Evolutionary conservation across 257 asterid genomes (phyloP).

Genomic region (Marsdenia floribunda): DNA sequence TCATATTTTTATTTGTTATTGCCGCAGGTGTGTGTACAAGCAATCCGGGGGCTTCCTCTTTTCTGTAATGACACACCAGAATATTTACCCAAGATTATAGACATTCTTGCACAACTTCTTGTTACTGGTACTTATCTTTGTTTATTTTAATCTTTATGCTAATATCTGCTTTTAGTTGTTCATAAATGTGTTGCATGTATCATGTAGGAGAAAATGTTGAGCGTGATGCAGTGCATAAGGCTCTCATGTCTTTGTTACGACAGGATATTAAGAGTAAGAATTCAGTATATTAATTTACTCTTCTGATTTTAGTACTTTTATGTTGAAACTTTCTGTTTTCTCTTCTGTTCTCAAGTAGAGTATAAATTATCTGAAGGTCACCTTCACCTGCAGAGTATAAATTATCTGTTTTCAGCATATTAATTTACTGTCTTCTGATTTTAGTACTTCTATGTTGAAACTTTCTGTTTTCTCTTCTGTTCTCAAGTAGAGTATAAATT

Average conservation of each 20-base stretch:
- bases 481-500: not conserved
- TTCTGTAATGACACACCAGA: conserved; percentile 95
- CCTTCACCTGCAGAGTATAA: not conserved
- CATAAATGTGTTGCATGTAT: conserved; percentile 8
- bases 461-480: not conserved
- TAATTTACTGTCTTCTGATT: conserved; percentile 1
- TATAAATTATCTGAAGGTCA: not conserved
- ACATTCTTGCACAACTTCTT: conserved; percentile 77
- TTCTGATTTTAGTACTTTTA: not conserved
- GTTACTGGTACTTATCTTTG: conserved; percentile 51
- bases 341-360: not conserved
- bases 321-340: not conserved
- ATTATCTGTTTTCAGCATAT: too few species aligned
- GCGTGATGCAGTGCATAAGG: conserved; percentile 95
- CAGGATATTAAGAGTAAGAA: conserved; percentile 91
- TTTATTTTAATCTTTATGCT: not conserved
- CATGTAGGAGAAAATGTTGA: conserved; percentile 79
- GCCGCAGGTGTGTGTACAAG: conserved; percentile 86
- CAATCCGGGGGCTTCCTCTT: conserved; percentile 89
- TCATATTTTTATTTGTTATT: conserved; percentile 16
- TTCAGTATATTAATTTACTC: not conserved
- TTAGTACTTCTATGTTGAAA: not conserved
- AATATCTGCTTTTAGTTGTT: conserved; percentile 13
- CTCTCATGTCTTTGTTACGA: conserved; percentile 69
- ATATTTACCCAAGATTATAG: conserved; percentile 65